Evolutionary conservation across 2,329 filamentous ascomycete genomes (phyloP).

Genomic region (Monilinia vaccinii-corymbosi): DNA sequence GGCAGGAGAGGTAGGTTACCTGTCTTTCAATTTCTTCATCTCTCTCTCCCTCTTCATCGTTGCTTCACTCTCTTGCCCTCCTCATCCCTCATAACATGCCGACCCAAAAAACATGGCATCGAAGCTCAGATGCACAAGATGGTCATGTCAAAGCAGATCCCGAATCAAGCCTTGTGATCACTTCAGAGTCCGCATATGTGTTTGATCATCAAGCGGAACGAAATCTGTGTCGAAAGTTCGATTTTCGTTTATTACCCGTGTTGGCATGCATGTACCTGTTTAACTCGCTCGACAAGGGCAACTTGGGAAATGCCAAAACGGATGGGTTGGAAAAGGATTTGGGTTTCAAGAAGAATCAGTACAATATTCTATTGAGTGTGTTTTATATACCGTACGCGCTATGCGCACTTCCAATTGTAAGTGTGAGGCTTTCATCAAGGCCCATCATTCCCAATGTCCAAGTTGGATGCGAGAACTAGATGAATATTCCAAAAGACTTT

Average conservation of each 20-base stretch:
- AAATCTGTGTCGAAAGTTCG: slow-evolving; percentile 34
- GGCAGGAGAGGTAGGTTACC: not conserved
- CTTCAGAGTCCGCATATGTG: not conserved
- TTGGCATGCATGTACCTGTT: slow-evolving; percentile 37
- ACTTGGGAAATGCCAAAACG: slow-evolving; percentile 49
- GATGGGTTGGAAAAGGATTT: slow-evolving; percentile 37
- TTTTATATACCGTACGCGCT: slow-evolving; percentile 71
- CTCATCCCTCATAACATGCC: not conserved
- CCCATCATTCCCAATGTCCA: not conserved
- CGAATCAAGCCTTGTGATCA: not conserved
- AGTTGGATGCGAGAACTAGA: not conserved
- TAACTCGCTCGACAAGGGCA: slow-evolving; percentile 42
- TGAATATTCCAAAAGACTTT: not conserved
- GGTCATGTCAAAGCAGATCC: not conserved
- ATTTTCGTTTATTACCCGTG: slow-evolving; percentile 35
- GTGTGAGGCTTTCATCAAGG: no score
- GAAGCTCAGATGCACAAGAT: not conserved
- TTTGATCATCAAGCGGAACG: slow-evolving; percentile 8
- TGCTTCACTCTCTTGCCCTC: no score
- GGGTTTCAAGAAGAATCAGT: slow-evolving; percentile 51
- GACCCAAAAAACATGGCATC: not conserved
- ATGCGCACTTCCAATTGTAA: slow-evolving; percentile 51
- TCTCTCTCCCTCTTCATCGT: not conserved
- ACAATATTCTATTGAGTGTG: slow-evolving; percentile 60
- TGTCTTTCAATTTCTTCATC: not conserved